Percentiles rank a stretch among this genome's conserved stretches.
Conservation (phyloP, 768 basidiomycete species). For the Leccinum barrowsii region DNA sequence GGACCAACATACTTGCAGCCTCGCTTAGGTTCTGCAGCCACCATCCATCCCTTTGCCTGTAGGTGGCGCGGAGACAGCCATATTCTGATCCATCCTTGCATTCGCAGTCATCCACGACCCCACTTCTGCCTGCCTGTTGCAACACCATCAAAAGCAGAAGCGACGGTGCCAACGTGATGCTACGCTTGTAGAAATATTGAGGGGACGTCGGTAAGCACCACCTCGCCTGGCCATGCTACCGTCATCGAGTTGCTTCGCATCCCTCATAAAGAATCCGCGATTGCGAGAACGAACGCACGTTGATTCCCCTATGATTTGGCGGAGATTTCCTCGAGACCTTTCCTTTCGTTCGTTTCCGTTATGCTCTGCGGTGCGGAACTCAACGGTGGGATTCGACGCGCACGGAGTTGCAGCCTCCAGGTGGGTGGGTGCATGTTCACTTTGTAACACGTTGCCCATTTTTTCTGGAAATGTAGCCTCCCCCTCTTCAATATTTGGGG, state of each 20-base stretch:
- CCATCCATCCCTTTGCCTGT: slow-evolving; percentile 26
- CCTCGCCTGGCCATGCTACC: slow-evolving; percentile 2
- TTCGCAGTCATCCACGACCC: slow-evolving; percentile 23
- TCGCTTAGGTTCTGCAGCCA: slow-evolving; percentile 28
- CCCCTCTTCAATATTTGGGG: slow-evolving; percentile 10
- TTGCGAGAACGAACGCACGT: slow-evolving; percentile 18
- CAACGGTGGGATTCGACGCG: slow-evolving; percentile 15
- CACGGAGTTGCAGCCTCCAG: slow-evolving; percentile 18
- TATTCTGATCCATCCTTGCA: slow-evolving; percentile 19
- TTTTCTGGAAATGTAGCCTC: slow-evolving; percentile 22
- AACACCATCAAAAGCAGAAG: slow-evolving; percentile 24
- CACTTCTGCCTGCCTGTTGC: slow-evolving; percentile 22
- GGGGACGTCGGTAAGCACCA: slow-evolving; percentile 22
- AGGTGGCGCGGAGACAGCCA: slow-evolving; percentile 22
- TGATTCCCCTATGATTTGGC: slow-evolving; percentile 18
- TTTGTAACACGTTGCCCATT: slow-evolving; percentile 23
- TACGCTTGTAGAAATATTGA: slow-evolving; percentile 25
- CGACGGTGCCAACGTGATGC: slow-evolving; percentile 27
- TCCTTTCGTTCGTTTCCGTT: slow-evolving; percentile 16
- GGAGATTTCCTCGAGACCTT: slow-evolving; percentile 19
- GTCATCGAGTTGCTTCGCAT: slow-evolving; percentile 11
- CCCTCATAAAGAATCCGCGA: slow-evolving; percentile 22
- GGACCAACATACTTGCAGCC: slow-evolving; percentile 17
- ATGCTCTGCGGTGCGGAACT: slow-evolving; percentile 21
- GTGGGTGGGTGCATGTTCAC: slow-evolving; percentile 23